These are phyloP conservation scores for Neurospora sp. DNA, from an alignment of 2,329 filamentous ascomycete species.

Conservation along the genomic window DNA sequence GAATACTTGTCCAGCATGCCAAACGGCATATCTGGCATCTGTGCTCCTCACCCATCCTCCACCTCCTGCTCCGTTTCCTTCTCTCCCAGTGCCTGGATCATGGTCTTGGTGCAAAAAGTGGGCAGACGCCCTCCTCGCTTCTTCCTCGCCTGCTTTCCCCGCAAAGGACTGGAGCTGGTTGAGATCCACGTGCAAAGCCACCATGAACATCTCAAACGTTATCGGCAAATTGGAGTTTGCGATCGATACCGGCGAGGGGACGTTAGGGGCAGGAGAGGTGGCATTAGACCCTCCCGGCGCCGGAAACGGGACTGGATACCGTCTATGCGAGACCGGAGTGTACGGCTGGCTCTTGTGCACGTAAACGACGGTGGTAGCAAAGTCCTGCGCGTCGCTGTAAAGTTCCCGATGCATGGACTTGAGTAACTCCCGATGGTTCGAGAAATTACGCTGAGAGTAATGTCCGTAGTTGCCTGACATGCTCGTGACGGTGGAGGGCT, in stretches of 20 bases:
- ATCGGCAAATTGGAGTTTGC: conserved; percentile 14
- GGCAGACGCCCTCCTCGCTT: conserved; percentile 15
- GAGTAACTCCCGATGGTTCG: conserved; percentile 20
- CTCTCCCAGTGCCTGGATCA: neutral
- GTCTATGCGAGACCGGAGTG: neutral
- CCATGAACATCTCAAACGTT: conserved; percentile 18
- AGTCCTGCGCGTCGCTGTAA: conserved; percentile 21
- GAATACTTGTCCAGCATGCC: conserved; percentile 21
- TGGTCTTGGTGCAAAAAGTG: neutral
- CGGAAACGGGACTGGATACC: neutral
- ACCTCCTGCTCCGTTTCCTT: neutral
- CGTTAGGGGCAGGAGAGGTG: neutral
- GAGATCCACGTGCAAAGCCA: conserved; percentile 20
- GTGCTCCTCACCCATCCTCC: conserved; percentile 17
- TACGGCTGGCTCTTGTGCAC: neutral
- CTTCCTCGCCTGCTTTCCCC: conserved; percentile 21
- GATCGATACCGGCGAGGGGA: conserved; percentile 1
- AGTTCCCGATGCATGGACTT: conserved; percentile 22
- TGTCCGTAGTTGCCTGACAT: conserved; percentile 2
- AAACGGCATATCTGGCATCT: conserved; percentile 19
- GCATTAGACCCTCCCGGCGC: neutral
- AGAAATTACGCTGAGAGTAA: neutral
- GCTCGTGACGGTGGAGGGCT: conserved; percentile 1
- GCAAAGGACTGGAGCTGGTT: conserved; percentile 20
- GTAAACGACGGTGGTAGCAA: conserved; percentile 13